A percentile compares a stretch with the other conserved stretches of the same genome.
phyloP scores from a whole-genome alignment of 2,329 filamentous ascomycete species.

The Hypoxylon sp. region DNA sequence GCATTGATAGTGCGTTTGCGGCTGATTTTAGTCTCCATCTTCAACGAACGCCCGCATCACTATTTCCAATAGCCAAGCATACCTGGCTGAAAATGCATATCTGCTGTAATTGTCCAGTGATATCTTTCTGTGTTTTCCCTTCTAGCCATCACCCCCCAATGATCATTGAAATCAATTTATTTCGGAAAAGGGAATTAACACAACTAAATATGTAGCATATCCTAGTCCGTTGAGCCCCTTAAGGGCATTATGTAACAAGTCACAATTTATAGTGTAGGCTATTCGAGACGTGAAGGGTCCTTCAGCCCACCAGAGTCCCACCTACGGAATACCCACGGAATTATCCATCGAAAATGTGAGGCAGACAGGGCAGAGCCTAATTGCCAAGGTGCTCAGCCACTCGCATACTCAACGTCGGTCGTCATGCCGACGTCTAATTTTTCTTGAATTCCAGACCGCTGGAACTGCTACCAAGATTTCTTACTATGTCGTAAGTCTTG shows the following conservation, averaged over 20 bases:
- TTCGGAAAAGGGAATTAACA: not conserved
- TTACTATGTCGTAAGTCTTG: slow-evolving; percentile 16
- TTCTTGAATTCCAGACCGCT: slow-evolving; percentile 10
- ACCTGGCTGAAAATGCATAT: not conserved
- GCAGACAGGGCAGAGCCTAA: slow-evolving; percentile 32
- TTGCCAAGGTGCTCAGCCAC: slow-evolving; percentile 44
- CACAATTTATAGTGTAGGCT: slow-evolving; percentile 20
- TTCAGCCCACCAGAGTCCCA: slow-evolving; percentile 28
- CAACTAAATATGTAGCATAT: slow-evolving; percentile 11
- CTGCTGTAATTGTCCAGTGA: too few relatives aligned
- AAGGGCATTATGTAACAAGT: slow-evolving; percentile 21
- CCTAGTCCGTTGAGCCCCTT: slow-evolving; percentile 15
- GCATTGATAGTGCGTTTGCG: slow-evolving; percentile 13
- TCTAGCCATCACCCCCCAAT: not conserved
- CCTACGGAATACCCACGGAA: slow-evolving; percentile 29
- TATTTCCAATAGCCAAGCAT: slow-evolving; percentile 8
- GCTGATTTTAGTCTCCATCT: slow-evolving; percentile 19
- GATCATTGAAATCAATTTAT: not conserved
- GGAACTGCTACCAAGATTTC: slow-evolving; percentile 7
- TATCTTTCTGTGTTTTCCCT: slow-evolving; percentile 2
- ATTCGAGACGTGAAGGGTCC: slow-evolving; percentile 28
- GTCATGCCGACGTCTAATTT: slow-evolving; percentile 13
- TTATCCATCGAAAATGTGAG: slow-evolving; percentile 29
- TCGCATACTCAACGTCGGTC: slow-evolving; percentile 21
- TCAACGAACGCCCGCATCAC: not conserved